phyloP scores from a whole-genome alignment of 169 alveolate species.

The Plasmodium malariae region DNA sequence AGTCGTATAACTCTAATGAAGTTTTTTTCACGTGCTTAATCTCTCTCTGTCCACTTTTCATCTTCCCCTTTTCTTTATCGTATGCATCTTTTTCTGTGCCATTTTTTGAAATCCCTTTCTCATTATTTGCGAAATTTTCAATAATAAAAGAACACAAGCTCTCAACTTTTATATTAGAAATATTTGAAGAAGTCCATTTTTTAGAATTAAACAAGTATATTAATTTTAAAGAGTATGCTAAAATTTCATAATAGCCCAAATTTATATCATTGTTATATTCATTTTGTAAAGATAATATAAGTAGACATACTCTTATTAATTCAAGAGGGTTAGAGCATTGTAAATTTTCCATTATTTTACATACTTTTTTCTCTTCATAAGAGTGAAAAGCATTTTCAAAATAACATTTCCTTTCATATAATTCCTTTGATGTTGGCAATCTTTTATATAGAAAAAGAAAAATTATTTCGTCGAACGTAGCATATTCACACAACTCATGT shows the following conservation, averaged over 20 bases:
- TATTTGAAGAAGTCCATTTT: not conserved
- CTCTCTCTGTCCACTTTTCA: too few relatives aligned
- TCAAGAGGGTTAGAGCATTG: conserved; percentile 6
- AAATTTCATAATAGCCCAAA: conserved; percentile 16
- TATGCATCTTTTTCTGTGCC: not conserved
- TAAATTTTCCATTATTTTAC: conserved; percentile 7
- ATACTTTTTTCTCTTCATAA: conserved; percentile 3
- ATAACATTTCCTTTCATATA: not conserved
- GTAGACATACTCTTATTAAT: conserved; percentile 22
- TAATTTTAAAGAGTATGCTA: conserved; percentile 29
- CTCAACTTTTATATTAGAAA: not conserved
- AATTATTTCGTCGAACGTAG: conserved; percentile 36
- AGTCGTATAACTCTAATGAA: not conserved
- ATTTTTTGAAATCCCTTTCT: not conserved
- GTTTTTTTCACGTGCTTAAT: too few relatives aligned
- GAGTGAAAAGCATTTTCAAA: not conserved
- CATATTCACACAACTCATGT: conserved; percentile 1
- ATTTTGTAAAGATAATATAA: not conserved
- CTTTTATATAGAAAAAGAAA: conserved; percentile 17
- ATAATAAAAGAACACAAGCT: not conserved
- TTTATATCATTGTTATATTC: not conserved
- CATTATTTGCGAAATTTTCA: not conserved
- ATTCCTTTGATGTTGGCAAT: conserved; percentile 22
- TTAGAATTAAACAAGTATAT: not conserved
- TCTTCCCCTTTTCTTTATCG: not conserved